Evolutionary conservation across 176 grass and related monocot genomes (phyloP), one percentile per base, ranked within the genome.

Genomic region (Thinopyrum elongatum): DNA sequence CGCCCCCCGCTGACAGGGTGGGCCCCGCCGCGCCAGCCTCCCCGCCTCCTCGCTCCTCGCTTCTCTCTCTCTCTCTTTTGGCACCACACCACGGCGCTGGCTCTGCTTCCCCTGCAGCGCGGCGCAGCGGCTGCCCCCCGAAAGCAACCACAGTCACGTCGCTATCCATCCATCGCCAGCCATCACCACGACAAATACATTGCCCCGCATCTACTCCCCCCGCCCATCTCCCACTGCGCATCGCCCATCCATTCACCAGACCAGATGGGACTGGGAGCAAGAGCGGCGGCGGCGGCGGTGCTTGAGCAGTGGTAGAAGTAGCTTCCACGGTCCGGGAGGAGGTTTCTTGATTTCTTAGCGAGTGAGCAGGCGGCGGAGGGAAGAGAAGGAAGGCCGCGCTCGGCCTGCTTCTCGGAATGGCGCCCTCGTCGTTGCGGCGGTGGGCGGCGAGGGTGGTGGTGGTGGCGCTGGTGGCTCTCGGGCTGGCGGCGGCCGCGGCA

Each of bases 71-170:
- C 61, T 30, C 13, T 70, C 69, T 30, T 11, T 77, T 76, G 72
- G 72, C 42, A 51, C 72, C 72, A 75, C 65, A 2, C 38, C 57
- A 1, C 62, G 16, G 49, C 15, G 14, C 49, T 53, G 55, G 55
- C 83, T 10, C 8, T 65, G 23, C 21, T 36, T 31, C 58, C 36
- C 10, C 77, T 65, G 46, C 61, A 31, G 76, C n/a, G 81, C 83
- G 77, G 78, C 21, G 74, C 87, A 88, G 75, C 66, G 71, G 74
- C 76, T 82, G 80, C 87, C 33, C 70, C 82, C 89, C 80, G 88
- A 91, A 92, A 94, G 90, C 87, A 95, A 84, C 85, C 66, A 90
- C 91, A 81, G 93, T 95, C 88, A 98, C 90, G 96, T 98, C 96
- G 92, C 92, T 92, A 89, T 95, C 93, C 86, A 74, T 89, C 79